Evolutionary conservation across 768 basidiomycete genomes (phyloP).

Genomic region (Steccherinum ochraceum): DNA sequence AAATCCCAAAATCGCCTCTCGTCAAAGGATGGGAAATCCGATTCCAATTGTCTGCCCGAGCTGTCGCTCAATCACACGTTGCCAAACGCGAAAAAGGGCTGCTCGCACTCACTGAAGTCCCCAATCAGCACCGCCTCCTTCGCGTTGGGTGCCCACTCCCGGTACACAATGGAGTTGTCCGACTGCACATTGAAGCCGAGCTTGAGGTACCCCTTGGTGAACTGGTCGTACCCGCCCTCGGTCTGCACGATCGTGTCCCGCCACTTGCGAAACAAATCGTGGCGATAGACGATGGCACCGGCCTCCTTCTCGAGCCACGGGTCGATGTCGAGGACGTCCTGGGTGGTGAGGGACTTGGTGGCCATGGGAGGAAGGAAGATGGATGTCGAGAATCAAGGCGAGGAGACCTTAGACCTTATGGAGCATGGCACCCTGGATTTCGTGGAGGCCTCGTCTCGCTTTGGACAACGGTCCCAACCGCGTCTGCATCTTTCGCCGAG

Average conservation of each 20-base stretch:
- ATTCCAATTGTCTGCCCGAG: conserved; percentile 73
- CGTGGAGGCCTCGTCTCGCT: not conserved
- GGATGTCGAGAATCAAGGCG: not conserved
- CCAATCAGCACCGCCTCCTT: conserved; percentile 80
- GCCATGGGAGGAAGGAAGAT: conserved; percentile 5
- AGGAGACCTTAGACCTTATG: not conserved
- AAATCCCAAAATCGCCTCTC: conserved; percentile 80
- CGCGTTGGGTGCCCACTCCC: conserved; percentile 97
- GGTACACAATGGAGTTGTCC: conserved; percentile 70
- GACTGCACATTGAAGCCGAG: conserved; percentile 71
- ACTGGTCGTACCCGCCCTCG: conserved; percentile 82
- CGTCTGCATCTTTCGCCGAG: not conserved
- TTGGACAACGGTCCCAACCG: not conserved
- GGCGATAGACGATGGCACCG: conserved; percentile 59
- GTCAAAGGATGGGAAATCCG: conserved; percentile 82
- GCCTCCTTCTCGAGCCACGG: conserved; percentile 71
- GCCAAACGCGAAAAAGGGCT: conserved; percentile 1
- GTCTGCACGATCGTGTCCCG: conserved; percentile 65
- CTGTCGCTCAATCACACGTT: not conserved
- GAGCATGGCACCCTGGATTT: not conserved
- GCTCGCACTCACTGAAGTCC: conserved; percentile 85
- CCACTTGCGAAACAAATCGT: conserved; percentile 68
- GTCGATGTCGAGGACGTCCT: conserved; percentile 58
- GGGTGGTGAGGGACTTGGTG: conserved; percentile 36
- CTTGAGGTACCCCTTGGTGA: conserved; percentile 73